Evolutionary conservation across 2,329 filamentous ascomycete genomes (phyloP).

Genomic region (Exophiala oligosperma): DNA sequence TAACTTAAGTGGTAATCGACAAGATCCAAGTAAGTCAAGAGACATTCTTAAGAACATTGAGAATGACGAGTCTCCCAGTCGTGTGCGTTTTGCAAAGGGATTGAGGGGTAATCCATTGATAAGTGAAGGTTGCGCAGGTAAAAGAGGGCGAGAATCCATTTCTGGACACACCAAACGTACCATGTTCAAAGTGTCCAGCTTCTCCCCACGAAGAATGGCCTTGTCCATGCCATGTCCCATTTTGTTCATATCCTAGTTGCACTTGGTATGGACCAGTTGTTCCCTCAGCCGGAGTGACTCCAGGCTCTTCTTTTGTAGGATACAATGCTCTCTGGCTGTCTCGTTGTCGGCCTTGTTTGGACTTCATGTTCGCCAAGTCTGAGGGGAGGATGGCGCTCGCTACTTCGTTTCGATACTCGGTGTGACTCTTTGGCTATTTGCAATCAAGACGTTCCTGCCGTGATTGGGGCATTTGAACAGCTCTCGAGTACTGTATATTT

Average conservation of each 20-base stretch:
- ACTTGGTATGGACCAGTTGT: neutral
- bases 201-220: neutral
- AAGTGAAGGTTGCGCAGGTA: too few species aligned
- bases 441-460: neutral
- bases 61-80: too few species aligned
- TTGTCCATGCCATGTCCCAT: neutral
- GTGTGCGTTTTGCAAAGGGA: too few species aligned
- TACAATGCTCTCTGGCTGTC: neutral
- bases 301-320: neutral
- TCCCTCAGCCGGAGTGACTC: neutral
- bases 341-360: neutral
- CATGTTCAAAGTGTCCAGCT: neutral
- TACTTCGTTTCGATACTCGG: neutral
- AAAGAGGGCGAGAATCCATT: neutral
- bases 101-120: too few species aligned
- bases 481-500: neutral
- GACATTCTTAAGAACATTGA: too few species aligned
- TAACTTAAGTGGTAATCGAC: too few species aligned
- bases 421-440: neutral
- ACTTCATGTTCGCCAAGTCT: neutral
- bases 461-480: neutral
- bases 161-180: neutral
- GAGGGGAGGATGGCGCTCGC: neutral
- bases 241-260: neutral
- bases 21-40: too few species aligned